phyloP scores from a whole-genome alignment of 768 basidiomycete genomes.

The Amanita jacksonii region DNA sequence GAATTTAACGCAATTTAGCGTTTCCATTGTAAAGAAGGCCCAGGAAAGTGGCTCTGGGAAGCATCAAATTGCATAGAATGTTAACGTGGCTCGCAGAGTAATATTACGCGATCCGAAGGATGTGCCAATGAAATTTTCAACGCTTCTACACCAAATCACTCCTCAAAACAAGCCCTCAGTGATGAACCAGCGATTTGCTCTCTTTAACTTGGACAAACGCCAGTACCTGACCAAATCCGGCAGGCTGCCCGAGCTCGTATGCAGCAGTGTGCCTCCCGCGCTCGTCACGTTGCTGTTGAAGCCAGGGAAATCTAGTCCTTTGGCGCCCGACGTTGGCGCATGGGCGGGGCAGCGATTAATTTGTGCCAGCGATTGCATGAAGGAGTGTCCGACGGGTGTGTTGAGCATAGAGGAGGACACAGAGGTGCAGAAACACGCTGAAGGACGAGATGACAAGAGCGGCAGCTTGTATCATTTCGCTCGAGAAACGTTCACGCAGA shows the following conservation, averaged over 20 bases:
- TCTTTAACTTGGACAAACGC: constrained; percentile 3
- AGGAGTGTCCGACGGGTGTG: constrained; percentile 3
- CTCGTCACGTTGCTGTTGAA: constrained; percentile 1
- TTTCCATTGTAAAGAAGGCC: too few relatives aligned
- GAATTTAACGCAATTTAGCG: too few relatives aligned
- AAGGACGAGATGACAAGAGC: background rate
- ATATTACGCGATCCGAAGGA: constrained; percentile 5
- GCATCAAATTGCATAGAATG: background rate
- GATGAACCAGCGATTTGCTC: constrained; percentile 3
- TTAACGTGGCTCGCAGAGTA: background rate
- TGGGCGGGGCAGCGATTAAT: constrained; percentile 7
- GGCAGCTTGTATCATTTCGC: constrained; percentile 1
- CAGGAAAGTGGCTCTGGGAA: background rate
- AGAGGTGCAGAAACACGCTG: background rate
- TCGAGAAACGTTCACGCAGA: background rate
- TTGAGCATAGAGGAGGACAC: background rate
- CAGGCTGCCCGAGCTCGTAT: background rate
- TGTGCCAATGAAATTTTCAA: background rate
- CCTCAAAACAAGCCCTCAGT: background rate
- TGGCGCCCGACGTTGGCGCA: background rate
- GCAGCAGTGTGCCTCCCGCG: constrained; percentile 1
- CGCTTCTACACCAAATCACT: background rate
- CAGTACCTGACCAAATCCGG: background rate
- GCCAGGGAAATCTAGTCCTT: background rate
- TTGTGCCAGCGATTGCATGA: constrained; percentile 3